Percentiles rank a stretch among this genome's conserved stretches.
phyloP scores from a whole-genome alignment of 139 green algal genomes.

The Micractinium conductrix region DNA sequence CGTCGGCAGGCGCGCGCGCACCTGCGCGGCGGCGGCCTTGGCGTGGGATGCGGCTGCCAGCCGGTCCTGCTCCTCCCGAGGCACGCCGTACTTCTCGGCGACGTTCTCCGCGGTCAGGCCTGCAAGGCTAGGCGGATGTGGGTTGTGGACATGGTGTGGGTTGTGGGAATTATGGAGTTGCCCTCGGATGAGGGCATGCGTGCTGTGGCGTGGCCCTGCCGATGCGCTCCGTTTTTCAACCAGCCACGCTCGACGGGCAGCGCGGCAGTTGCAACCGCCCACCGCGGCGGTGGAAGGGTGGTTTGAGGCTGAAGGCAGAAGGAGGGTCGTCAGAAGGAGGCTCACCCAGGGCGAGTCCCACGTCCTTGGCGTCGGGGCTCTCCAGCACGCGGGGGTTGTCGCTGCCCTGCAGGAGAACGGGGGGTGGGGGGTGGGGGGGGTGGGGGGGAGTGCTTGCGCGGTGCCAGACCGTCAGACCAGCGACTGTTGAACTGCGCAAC shows the following conservation, averaged over 20 bases:
- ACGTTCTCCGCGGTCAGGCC: slow-evolving; percentile 95
- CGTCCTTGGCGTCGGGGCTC: slow-evolving; percentile 16
- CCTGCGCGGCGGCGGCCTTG: slow-evolving; percentile 81
- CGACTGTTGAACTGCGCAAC: too few species aligned
- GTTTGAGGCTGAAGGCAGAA: too few species aligned
- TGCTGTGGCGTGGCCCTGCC: too few species aligned
- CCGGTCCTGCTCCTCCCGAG: slow-evolving; percentile 78
- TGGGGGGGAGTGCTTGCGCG: background rate
- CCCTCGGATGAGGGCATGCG: too few species aligned
- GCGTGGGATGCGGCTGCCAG: slow-evolving; percentile 83
- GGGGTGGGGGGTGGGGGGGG: background rate
- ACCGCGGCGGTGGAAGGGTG: too few species aligned
- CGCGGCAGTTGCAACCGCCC: too few species aligned
- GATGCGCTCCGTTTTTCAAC: too few species aligned
- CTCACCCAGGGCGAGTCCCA: slow-evolving; percentile 7
- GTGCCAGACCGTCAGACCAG: background rate
- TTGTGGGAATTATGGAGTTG: too few species aligned
- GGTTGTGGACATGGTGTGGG: too few species aligned
- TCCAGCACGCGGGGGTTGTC: background rate
- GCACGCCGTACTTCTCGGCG: slow-evolving; percentile 84
- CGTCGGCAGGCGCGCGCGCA: too few species aligned
- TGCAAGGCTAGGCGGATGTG: background rate
- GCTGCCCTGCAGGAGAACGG: background rate
- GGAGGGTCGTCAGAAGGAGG: too few species aligned
- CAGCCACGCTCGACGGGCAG: too few species aligned